Percentiles rank a stretch among this genome's conserved stretches.
Evolutionary conservation across 1,284 basidiomycete species (phyloP).

Genomic region (Vanrija pseudolonga): DNA sequence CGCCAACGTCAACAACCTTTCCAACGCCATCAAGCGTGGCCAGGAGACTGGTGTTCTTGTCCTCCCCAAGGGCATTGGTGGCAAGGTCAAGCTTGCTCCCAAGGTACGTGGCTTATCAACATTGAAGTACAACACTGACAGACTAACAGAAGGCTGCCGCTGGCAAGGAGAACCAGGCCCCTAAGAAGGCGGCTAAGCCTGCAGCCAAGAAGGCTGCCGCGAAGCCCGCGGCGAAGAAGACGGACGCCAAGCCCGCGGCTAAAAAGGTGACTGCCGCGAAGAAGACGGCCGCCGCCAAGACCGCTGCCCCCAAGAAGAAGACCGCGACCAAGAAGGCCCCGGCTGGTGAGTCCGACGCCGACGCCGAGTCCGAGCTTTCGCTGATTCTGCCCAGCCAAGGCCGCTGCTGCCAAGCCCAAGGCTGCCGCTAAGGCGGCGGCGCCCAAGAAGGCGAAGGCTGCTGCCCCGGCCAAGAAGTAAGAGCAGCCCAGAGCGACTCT

Average conservation of each 20-base stretch:
- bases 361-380: conserved; percentile 12
- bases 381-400: conserved; percentile 22
- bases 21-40: conserved; percentile 73
- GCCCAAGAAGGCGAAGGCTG: conserved; percentile 26
- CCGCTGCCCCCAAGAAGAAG: conserved; percentile 26
- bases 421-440: conserved; percentile 27
- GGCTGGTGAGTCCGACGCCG: conserved; percentile 26
- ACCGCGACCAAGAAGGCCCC: conserved; percentile 39
- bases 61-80: conserved; percentile 78
- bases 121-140: neutral
- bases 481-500: no score
- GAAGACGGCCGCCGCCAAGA: conserved; percentile 53
- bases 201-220: neutral
- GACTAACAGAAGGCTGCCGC: neutral
- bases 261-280: conserved; percentile 51
- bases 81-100: conserved; percentile 74
- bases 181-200: conserved; percentile 1
- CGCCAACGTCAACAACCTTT: conserved; percentile 74
- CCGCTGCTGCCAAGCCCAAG: conserved; percentile 38
- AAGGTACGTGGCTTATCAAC: conserved; percentile 34
- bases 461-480: conserved; percentile 31
- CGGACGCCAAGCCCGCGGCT: conserved; percentile 48
- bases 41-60: conserved; percentile 73
- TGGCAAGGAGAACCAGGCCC: conserved; percentile 1
- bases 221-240: conserved; percentile 45